Base-by-base conservation (phyloP, 306 rosid species). In the Astragalus glycyphyllos region DNA sequence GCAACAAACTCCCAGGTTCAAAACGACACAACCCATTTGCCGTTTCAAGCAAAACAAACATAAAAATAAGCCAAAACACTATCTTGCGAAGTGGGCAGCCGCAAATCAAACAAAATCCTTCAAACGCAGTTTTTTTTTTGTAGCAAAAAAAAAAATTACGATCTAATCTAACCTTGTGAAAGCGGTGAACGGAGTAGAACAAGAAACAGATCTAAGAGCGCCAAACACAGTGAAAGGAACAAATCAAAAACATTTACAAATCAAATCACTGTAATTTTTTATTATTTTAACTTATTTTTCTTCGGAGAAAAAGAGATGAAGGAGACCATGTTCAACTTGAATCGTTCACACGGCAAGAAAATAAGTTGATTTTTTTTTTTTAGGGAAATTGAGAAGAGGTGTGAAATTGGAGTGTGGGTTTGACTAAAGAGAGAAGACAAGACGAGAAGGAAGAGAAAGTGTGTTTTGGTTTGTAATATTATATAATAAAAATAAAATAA, bases 131-230 rank as follows among this genome's bases (percentile, higher is more conserved):
- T 35, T 35, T 35, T 35, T 35, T 35, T 35, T 34, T 35, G 6
- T 5, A 6, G 8, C 0, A 35, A 35, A 35, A 49, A 32, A 16
- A 35, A 14, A 66, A 78, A 38, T 62, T 68, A 58, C 23, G 35
- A 69, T 35, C 6, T 10, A 82, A 82, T 82, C 86, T 82, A 60
- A 82, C 80, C 82, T 69, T 45, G 61, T 31, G 65, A 31, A 65
- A 73, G 67, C 55, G 37, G 71, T 64, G 74, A 69, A 17, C 11
- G 5, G 23, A 51, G 32, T 11, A 16, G 32, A 17, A n/a, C 12
- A 9, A 17, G n/a, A 51, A 51, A 17, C 58, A 51, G 58, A 51
- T 51, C 58, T 17, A 51, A 51, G 58, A 51, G 58, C 31, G 31
- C 29, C 31, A 50, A 8, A 50, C 29, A 50, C 57, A 50, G 55